Conservation (phyloP, 306 rosid species). For the Gastrolobium bilobum region DNA sequence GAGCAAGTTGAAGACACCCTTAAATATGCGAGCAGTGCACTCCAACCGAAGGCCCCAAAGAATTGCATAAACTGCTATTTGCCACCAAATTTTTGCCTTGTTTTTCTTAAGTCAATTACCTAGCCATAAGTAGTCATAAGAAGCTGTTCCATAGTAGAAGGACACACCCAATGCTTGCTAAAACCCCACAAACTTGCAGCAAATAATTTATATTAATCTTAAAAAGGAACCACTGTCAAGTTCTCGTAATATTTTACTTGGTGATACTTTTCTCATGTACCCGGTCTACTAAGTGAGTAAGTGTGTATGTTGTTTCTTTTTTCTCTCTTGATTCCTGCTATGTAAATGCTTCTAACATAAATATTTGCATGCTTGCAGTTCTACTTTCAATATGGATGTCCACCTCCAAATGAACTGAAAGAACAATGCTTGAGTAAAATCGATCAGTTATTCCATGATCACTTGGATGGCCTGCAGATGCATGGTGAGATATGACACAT, state of each 20-base stretch:
- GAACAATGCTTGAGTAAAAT: constrained; percentile 73
- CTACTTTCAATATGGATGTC: constrained; percentile 88
- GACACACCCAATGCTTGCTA: neutral
- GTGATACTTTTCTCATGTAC: constrained; percentile 26
- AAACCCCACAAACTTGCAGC: neutral
- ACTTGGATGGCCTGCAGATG: constrained; percentile 78
- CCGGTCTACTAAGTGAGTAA: constrained; percentile 17
- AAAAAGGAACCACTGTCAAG: constrained; percentile 6
- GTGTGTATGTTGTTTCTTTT: constrained; percentile 12
- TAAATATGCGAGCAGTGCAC: constrained; percentile 1
- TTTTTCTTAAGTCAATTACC: constrained; percentile 10
- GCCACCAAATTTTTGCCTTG: neutral
- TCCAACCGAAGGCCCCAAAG: constrained; percentile 22
- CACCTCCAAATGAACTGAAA: constrained; percentile 78
- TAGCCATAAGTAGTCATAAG: constrained; percentile 26
- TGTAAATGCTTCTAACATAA: constrained; percentile 42
- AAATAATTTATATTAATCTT: constrained; percentile 19
- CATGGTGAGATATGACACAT: constrained; percentile 74
- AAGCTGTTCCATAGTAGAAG: constrained; percentile 13
- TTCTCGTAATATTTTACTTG: constrained; percentile 38
- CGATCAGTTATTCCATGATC: constrained; percentile 76
- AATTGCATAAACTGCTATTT: constrained; percentile 23
- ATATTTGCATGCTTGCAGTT: constrained; percentile 68
- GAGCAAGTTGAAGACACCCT: constrained; percentile 22
- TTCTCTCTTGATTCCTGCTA: constrained; percentile 17